Base-by-base conservation (phyloP, 176 grass and related monocot genomes). In the Leersia perrieri region DNA sequence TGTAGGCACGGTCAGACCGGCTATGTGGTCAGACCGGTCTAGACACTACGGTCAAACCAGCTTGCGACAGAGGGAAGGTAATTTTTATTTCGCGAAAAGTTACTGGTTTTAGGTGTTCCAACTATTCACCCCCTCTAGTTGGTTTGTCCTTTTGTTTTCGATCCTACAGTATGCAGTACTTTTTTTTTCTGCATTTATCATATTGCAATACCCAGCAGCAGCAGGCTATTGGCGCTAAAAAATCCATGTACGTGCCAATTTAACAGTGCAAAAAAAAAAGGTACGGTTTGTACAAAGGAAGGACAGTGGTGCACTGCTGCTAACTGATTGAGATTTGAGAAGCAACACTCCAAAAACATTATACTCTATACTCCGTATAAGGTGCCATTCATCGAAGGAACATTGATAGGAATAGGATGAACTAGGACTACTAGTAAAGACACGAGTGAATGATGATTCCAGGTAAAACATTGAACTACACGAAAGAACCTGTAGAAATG, bases 241-340 rank as follows among this genome's bases (percentile, higher is more conserved):
- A 5, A 33, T 38, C 64, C 23, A 23, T 53, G 78, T 78, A 78
- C 76, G 27, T 63, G 18, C 78, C 15, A 28, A 27, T n/a, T n/a
- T 13, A 63, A 33, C 28, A 29, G 78, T 76, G 71, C 72, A 70
- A 40, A 64, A 35, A 81, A 47, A 63, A 63, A 28, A 3, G n/a
- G 78, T 61, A 69, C 76, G 29, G 60, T 20, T 16, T 0, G 14
- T 74, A 15, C 29, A 74, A 16, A 26, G 22, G 12, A 38, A 77
- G 55, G 41, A 72, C 55, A 38, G 11, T 45, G 63, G 25, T 41
- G 38, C 55, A 38, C 7, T 45, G 63, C 18, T 41, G 38, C 66
- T 22, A 57, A 18, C 36, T 15, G 23, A 63, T 64, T 8, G 11
- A 68, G 18, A 22, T 49, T 64, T 8, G 11, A 68, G 18, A 22